phyloP scores from a whole-genome alignment of 2,329 filamentous ascomycete species.

The Incumbomyces delicatus region DNA sequence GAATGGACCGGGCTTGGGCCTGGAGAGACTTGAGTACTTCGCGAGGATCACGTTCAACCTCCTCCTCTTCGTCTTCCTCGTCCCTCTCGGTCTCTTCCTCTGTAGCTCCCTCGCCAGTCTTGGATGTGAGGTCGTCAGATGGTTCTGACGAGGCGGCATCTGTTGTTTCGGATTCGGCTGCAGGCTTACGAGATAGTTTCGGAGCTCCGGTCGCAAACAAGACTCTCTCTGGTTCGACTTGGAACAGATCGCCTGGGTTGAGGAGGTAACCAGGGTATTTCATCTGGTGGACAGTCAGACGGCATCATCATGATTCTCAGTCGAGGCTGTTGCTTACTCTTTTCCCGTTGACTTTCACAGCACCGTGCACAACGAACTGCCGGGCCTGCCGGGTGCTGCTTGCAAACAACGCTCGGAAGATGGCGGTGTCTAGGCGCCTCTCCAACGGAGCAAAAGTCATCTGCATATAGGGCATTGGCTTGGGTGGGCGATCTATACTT shows the following conservation, averaged over 20 bases:
- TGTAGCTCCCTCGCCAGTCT: slow-evolving; percentile 9
- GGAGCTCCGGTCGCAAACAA: slow-evolving; percentile 74
- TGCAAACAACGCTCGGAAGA: slow-evolving; percentile 88
- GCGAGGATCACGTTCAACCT: slow-evolving; percentile 33
- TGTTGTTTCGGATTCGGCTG: slow-evolving; percentile 18
- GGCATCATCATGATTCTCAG: too few relatives aligned
- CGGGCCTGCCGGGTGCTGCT: slow-evolving; percentile 87
- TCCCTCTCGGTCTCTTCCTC: slow-evolving; percentile 12
- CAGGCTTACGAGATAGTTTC: slow-evolving; percentile 36
- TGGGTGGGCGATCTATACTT: slow-evolving; percentile 13
- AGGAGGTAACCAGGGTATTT: slow-evolving; percentile 81
- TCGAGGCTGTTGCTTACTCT: slow-evolving; percentile 49
- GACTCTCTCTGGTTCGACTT: slow-evolving; percentile 81
- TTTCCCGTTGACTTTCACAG: slow-evolving; percentile 92
- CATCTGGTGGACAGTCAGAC: slow-evolving; percentile 52
- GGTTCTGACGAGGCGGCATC: slow-evolving; percentile 16
- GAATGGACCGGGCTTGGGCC: slow-evolving; percentile 49
- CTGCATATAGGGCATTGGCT: slow-evolving; percentile 70
- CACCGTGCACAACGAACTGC: slow-evolving; percentile 87
- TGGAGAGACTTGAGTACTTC: slow-evolving; percentile 46
- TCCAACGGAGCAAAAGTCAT: slow-evolving; percentile 93
- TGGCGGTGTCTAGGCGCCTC: slow-evolving; percentile 81
- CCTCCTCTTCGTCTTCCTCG: slow-evolving; percentile 27
- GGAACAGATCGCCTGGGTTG: slow-evolving; percentile 97
- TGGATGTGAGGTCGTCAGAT: slow-evolving; percentile 10